Conservation (phyloP, 2,329 filamentous ascomycete species). For the Chalaropsis thielavioides region DNA sequence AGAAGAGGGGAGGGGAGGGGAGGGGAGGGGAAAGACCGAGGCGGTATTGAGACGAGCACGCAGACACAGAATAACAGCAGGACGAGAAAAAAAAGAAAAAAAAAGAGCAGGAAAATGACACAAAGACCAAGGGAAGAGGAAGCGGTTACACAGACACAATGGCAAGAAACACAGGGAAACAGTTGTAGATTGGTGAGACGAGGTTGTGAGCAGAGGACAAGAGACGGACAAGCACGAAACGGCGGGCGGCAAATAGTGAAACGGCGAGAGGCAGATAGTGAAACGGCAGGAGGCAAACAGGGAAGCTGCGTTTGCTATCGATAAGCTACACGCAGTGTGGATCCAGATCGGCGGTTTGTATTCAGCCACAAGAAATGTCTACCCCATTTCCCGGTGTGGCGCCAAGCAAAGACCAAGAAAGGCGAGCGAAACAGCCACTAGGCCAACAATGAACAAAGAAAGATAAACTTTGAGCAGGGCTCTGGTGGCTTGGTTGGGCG, state of each 20-base stretch:
- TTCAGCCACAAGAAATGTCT: background rate
- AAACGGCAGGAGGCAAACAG: no score
- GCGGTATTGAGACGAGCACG: background rate
- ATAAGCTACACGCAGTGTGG: background rate
- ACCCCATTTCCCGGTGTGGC: background rate
- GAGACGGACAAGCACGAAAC: no score
- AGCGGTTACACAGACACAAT: no score
- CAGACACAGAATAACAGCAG: background rate
- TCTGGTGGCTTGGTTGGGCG: background rate
- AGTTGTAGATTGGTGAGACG: no score
- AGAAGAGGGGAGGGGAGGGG: constrained; percentile 15
- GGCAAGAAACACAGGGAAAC: no score
- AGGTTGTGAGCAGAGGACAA: no score
- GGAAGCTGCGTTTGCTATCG: background rate
- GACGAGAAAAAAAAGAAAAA: background rate
- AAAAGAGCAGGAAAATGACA: background rate
- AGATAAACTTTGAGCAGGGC: background rate
- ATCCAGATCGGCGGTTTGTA: background rate
- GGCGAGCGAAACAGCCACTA: background rate
- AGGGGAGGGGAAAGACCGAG: background rate
- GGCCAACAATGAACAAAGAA: no score
- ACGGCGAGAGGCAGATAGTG: no score
- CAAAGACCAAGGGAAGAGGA: no score
- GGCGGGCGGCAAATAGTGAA: no score
- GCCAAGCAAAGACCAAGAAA: background rate